These are phyloP conservation scores for Solanum chaucha DNA, from an alignment of 257 asterid genomes.

Conservation along the genomic window DNA sequence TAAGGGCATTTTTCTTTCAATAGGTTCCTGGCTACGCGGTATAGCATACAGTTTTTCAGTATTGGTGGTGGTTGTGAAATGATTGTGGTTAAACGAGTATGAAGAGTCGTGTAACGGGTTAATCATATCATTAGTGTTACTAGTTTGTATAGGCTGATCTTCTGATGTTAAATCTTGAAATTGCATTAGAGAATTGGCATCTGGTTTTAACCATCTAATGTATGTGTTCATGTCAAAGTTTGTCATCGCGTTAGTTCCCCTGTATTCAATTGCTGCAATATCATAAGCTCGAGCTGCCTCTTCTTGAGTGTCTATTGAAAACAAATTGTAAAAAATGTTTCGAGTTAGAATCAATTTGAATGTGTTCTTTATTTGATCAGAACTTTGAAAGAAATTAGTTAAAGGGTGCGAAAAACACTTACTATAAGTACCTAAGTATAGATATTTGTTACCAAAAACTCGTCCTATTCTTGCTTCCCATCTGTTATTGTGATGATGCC, in stretches of 20 bases:
- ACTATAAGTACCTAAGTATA: slow-evolving; percentile 76
- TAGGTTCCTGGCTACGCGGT: slow-evolving; percentile 34
- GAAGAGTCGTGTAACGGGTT: slow-evolving; percentile 6
- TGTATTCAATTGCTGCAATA: slow-evolving; percentile 38
- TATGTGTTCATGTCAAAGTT: slow-evolving; percentile 39
- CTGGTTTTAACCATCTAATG: slow-evolving; percentile 38
- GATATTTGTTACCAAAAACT: slow-evolving; percentile 71
- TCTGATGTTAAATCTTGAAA: slow-evolving; percentile 5
- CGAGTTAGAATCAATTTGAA: not conserved
- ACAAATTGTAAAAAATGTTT: not conserved
- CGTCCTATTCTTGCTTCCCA: slow-evolving; percentile 97
- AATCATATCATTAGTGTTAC: slow-evolving; percentile 1
- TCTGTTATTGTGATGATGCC: slow-evolving; percentile 90
- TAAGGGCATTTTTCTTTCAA: slow-evolving; percentile 55
- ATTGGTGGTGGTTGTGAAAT: slow-evolving; percentile 10
- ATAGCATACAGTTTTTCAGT: slow-evolving; percentile 13
- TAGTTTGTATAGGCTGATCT: not conserved
- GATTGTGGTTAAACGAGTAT: slow-evolving; percentile 9
- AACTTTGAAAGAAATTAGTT: not conserved
- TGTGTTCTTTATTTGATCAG: not conserved
- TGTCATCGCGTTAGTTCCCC: slow-evolving; percentile 43
- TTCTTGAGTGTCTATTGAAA: slow-evolving; percentile 37
- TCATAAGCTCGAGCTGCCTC: slow-evolving; percentile 53
- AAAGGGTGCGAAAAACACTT: not conserved
- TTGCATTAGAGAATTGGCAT: slow-evolving; percentile 8